phyloP scores from a whole-genome alignment of 495 filamentous ascomycete genomes.

The Neurospora sp. region DNA sequence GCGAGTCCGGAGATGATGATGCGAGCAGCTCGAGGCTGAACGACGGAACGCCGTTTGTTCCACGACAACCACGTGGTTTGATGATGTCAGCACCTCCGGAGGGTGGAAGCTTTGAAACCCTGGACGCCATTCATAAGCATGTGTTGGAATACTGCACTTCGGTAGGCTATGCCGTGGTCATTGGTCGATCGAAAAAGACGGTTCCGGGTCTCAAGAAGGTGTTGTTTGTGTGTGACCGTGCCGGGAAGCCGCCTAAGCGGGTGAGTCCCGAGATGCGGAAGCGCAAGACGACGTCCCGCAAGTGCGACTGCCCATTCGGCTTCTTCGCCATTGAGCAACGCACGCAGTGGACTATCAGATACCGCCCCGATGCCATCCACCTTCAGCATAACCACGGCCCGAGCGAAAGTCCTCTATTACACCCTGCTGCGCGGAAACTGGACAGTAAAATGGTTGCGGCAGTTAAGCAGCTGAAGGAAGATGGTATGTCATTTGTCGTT shows the following conservation, averaged over 20 bases:
- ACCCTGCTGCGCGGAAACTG: conserved; percentile 46
- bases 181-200: conserved; percentile 48
- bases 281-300: conserved; percentile 46
- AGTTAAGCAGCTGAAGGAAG: conserved; percentile 45
- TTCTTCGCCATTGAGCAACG: conserved; percentile 49
- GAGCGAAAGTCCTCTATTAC: conserved; percentile 44
- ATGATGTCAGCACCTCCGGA: conserved; percentile 47
- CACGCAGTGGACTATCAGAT: conserved; percentile 46
- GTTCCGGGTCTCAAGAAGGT: conserved; percentile 48
- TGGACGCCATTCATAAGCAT: conserved; percentile 43
- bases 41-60: conserved; percentile 33
- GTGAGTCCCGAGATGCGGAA: conserved; percentile 44
- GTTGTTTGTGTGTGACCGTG: conserved; percentile 47
- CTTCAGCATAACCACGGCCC: conserved; percentile 45
- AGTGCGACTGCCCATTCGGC: conserved; percentile 48
- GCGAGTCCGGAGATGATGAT: conserved; percentile 22
- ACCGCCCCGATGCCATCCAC: conserved; percentile 39
- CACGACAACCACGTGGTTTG: conserved; percentile 32
- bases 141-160: conserved; percentile 44
- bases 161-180: conserved; percentile 48
- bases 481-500: conserved; percentile 26
- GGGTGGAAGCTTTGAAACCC: conserved; percentile 42
- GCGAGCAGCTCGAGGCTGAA: conserved; percentile 31
- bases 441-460: conserved; percentile 49
- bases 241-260: conserved; percentile 41